These are phyloP conservation scores for Glycine soja DNA, from an alignment of 306 rosid species.

Conservation along the genomic window DNA sequence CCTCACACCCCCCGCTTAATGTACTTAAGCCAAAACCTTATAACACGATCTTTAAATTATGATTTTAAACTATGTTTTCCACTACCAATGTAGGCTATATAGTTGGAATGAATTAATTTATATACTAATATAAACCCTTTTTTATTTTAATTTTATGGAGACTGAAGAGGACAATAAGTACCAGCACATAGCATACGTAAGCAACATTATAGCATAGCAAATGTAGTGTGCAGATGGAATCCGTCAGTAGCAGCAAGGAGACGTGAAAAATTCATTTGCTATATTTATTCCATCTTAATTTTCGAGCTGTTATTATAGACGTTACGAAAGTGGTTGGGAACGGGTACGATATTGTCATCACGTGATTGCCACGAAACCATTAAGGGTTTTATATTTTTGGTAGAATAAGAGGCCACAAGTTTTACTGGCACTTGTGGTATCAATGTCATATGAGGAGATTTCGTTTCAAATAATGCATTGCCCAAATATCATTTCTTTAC, in stretches of 20 bases:
- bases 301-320: neutral
- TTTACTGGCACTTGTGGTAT: neutral
- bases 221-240: constrained; percentile 33
- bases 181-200: constrained; percentile 2
- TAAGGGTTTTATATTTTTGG: constrained; percentile 35
- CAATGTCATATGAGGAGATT: neutral
- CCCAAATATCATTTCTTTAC: neutral
- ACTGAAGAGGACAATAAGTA: constrained; percentile 23
- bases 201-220: neutral
- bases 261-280: constrained; percentile 7
- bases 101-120: no score
- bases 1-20: neutral
- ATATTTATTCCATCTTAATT: constrained; percentile 26
- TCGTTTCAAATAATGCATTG: constrained; percentile 1
- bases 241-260: neutral
- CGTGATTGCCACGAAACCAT: constrained; percentile 56
- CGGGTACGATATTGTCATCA: constrained; percentile 54
- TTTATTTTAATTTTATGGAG: neutral
- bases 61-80: no score
- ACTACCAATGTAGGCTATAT: no score
- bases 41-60: no score
- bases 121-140: no score
- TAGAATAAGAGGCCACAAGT: neutral
- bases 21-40: no score
- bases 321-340: constrained; percentile 55